Percentiles rank a stretch among this genome's conserved stretches.
phyloP scores from a whole-genome alignment of 225 moss, liverwort and hornwort genomes.

The Asterella californica region DNA sequence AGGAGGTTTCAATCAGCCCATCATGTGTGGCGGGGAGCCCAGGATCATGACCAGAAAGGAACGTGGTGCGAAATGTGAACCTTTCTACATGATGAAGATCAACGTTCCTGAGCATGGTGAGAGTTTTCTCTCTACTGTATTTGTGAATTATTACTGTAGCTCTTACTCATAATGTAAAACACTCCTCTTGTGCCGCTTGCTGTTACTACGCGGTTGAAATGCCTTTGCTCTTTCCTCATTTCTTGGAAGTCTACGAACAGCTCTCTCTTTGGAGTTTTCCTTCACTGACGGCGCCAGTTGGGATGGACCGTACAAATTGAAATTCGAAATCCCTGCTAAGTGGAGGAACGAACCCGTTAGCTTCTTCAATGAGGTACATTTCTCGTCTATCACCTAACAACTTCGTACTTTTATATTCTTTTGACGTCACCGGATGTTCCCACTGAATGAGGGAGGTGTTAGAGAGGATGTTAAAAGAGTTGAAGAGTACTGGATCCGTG shows the following conservation, averaged over 20 bases:
- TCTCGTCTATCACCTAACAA: background rate
- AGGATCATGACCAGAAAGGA: slow-evolving; percentile 76
- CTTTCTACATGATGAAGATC: slow-evolving; percentile 70
- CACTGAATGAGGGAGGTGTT: background rate
- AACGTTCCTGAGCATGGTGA: slow-evolving; percentile 83
- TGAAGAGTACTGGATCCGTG: no score
- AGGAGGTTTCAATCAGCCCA: slow-evolving; percentile 96
- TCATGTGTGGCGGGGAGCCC: slow-evolving; percentile 92
- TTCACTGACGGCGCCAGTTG: slow-evolving; percentile 77
- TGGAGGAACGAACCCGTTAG: slow-evolving; percentile 51
- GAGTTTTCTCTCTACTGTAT: background rate
- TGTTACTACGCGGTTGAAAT: background rate
- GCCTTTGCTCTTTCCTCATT: background rate
- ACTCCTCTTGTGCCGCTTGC: background rate
- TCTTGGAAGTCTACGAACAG: slow-evolving; percentile 35
- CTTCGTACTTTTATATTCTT: no score
- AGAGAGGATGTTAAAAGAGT: background rate
- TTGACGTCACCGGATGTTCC: background rate
- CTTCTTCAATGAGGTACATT: slow-evolving; percentile 68
- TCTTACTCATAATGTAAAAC: background rate
- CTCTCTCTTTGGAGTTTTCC: slow-evolving; percentile 70
- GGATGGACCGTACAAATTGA: slow-evolving; percentile 81
- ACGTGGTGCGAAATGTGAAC: slow-evolving; percentile 51
- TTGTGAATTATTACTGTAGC: background rate
- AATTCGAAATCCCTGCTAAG: slow-evolving; percentile 55